Evolutionary conservation across 2,329 filamentous ascomycete genomes (phyloP).

Genomic region (Scytalidium lignicola): DNA sequence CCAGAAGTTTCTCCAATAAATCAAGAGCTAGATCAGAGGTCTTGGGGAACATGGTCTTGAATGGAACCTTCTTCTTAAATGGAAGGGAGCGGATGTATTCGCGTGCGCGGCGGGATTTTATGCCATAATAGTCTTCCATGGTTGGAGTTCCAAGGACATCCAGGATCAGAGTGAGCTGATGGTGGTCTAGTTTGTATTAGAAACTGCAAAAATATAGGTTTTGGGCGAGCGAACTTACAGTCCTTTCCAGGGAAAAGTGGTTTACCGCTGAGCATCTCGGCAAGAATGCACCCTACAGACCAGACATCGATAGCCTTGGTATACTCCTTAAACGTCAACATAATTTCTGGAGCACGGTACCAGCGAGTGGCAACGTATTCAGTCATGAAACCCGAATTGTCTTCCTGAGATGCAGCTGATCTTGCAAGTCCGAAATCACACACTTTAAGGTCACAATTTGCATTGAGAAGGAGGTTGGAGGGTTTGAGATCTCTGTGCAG

Average conservation of each 20-base stretch:
- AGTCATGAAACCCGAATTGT: slow-evolving; percentile 99
- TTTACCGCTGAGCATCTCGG: slow-evolving; percentile 98
- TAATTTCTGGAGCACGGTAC: slow-evolving; percentile 99
- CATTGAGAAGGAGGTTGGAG: slow-evolving; percentile 92
- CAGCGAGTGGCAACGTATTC: slow-evolving; percentile 99
- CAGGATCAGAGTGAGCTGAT: slow-evolving; percentile 93
- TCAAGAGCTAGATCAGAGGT: slow-evolving; percentile 97
- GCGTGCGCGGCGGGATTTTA: slow-evolving; percentile 93
- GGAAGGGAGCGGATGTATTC: slow-evolving; percentile 98
- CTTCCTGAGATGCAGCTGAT: slow-evolving; percentile 93
- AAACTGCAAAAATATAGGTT: background rate
- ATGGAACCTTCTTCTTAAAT: slow-evolving; percentile 99
- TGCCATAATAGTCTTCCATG: slow-evolving; percentile 99
- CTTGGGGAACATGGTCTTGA: slow-evolving; percentile 96
- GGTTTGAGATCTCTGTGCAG: slow-evolving; percentile 96
- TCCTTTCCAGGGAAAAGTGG: slow-evolving; percentile 97
- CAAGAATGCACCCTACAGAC: slow-evolving; percentile 97
- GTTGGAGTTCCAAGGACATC: slow-evolving; percentile 97
- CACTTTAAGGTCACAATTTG: slow-evolving; percentile 98
- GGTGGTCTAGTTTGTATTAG: slow-evolving; percentile 63
- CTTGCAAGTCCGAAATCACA: slow-evolving; percentile 96
- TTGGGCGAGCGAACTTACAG: slow-evolving; percentile 64
- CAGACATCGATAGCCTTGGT: slow-evolving; percentile 99
- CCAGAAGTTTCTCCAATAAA: slow-evolving; percentile 88
- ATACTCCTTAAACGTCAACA: slow-evolving; percentile 99